Evolutionary conservation across 495 filamentous ascomycete species (phyloP).

Genomic region (Sporormia fimetaria): DNA sequence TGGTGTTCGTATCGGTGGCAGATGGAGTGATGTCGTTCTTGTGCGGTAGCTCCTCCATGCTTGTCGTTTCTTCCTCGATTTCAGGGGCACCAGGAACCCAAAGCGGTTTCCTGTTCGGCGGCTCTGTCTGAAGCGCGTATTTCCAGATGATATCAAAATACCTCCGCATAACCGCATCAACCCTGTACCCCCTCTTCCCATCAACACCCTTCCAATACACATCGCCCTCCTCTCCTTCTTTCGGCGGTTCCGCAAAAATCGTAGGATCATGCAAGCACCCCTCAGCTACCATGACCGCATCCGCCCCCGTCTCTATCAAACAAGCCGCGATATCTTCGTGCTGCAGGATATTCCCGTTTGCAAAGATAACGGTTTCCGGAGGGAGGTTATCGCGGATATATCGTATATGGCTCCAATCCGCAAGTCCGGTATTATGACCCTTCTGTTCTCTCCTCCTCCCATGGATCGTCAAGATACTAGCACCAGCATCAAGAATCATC

Average conservation of each 20-base stretch:
- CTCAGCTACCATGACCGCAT: conserved; percentile 92
- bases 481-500: conserved; percentile 78
- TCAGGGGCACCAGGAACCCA: conserved; percentile 57
- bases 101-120: conserved; percentile 55
- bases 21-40: conserved; percentile 31
- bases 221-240: conserved; percentile 49
- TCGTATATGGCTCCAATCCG: conserved; percentile 76
- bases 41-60: conserved; percentile 4
- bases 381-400: conserved; percentile 78
- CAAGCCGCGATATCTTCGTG: conserved; percentile 70
- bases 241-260: conserved; percentile 63
- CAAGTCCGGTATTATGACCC: conserved; percentile 86
- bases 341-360: conserved; percentile 88
- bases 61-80: not conserved
- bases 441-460: conserved; percentile 84
- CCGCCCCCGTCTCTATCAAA: conserved; percentile 72
- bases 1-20: too few relatives aligned
- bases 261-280: conserved; percentile 84
- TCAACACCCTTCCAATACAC: conserved; percentile 78
- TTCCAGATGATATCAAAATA: conserved; percentile 83
- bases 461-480: conserved; percentile 86
- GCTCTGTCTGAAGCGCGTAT: conserved; percentile 51
- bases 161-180: conserved; percentile 75
- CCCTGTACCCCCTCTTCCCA: conserved; percentile 74
- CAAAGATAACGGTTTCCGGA: conserved; percentile 80